Base-by-base conservation (phyloP, 352 stramenopile species). In the Aphanomyces invadans region DNA sequence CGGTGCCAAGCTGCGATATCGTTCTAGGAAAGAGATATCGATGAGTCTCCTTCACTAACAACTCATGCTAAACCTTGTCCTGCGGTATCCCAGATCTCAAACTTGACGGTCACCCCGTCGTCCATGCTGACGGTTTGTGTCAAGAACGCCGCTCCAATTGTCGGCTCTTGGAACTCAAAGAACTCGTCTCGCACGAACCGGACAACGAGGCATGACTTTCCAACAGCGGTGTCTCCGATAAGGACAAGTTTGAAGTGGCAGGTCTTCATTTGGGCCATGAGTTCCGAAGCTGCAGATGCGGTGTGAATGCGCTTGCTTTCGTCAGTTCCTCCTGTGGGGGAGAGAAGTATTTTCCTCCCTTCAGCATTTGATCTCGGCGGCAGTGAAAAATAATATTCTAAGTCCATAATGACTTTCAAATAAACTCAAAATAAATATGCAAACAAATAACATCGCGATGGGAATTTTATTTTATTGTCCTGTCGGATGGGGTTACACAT, bases 231-330 rank as follows among this genome's bases (percentile, higher is more conserved):
- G 76, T 99, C 97, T 53, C 97, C 97, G 3, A 99, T 86, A 54
- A 99, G 86, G 39, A 99, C 97, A 9, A 99, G 83, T 83, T 99
- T 99, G 76, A 99, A 99, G 83, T 99, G 97, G 65, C 83, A 93
- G 49, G 86, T 92, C 66, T 87, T 89, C 70, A 79, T 80, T 67
- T 88, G 79, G 54, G 86, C 80, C 86, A 94, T 94, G n/a, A n/a
- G 77, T 19, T 9, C 31, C 42, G 31, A 60, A n/a, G n/a, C n/a
- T n/a, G n/a, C n/a, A n/a, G n/a, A n/a, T n/a, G 44, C 51, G 26
- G 12, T 38, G 33, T 25, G 17, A 39, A n/a, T n/a, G 36, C 36
- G 15, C 7, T 7, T 42, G 36, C 36, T 42, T 42, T 42, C 36
- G 36, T 23, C n/a, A 53, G 55, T 39, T 42, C 36, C 36, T 42